A percentile compares a stretch with the other conserved stretches of the same genome.
Conservation (phyloP, 208 protist species). For the Giardia duodenalis region DNA sequence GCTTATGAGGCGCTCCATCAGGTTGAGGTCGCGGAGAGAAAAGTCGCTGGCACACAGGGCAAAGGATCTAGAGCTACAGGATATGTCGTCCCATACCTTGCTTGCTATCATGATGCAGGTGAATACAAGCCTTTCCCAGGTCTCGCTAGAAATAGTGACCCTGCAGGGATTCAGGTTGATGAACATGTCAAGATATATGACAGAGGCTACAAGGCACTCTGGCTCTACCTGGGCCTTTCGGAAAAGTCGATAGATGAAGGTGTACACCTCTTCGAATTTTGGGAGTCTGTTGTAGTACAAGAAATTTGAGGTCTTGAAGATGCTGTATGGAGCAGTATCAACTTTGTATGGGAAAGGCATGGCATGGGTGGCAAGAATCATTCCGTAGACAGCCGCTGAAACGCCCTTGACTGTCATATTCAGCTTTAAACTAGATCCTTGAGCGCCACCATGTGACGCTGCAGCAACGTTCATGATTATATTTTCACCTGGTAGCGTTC, state of each 20-base stretch:
- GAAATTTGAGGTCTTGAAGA: not conserved
- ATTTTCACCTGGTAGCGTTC: too few relatives aligned
- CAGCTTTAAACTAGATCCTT: not conserved
- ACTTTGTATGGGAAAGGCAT: not conserved
- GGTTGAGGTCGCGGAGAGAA: not conserved
- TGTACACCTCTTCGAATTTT: not conserved
- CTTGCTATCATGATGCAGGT: not conserved
- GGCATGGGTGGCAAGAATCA: not conserved
- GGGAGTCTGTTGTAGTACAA: not conserved
- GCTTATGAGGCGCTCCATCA: not conserved
- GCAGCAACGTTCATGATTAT: too few relatives aligned
- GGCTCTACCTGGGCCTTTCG: conserved; percentile 21
- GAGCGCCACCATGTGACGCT: too few relatives aligned
- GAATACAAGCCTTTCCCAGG: not conserved
- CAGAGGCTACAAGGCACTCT: not conserved
- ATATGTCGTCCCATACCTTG: conserved; percentile 24
- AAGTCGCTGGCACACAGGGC: not conserved
- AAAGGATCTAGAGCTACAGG: conserved; percentile 6
- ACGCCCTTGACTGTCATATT: conserved; percentile 11
- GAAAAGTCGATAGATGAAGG: conserved; percentile 19
- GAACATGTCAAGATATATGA: not conserved
- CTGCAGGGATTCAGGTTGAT: not conserved
- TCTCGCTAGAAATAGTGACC: not conserved
- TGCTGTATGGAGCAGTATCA: not conserved
- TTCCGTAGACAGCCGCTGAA: not conserved